Conservation (phyloP, 2,329 filamentous ascomycete species). For the Boeremia exigua region DNA sequence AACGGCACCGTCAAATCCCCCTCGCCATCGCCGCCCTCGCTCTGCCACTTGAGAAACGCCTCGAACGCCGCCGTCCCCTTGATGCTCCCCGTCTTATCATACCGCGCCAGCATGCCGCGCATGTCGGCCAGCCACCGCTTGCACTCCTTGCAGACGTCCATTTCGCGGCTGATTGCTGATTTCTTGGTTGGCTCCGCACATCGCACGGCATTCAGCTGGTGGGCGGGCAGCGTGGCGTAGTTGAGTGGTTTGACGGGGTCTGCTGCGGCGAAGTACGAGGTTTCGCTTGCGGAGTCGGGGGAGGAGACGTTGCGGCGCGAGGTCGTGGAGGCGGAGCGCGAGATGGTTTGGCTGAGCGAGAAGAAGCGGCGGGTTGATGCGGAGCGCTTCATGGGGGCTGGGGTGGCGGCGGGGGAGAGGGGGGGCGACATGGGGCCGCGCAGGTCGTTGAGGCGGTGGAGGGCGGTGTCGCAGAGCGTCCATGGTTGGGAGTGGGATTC, state of each 20-base stretch:
- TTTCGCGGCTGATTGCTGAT: constrained; percentile 31
- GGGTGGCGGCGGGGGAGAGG: constrained; percentile 22
- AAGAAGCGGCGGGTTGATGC: constrained; percentile 35
- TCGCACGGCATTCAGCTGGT: constrained; percentile 31
- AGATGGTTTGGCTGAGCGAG: constrained; percentile 32
- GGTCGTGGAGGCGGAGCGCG: constrained; percentile 28
- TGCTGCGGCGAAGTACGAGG: constrained; percentile 11
- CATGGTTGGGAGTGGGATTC: constrained; percentile 32
- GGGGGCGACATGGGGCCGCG: constrained; percentile 40
- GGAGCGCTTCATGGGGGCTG: constrained; percentile 27
- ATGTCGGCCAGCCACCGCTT: constrained; percentile 36
- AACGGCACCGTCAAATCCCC: constrained; percentile 32
- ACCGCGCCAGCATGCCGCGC: constrained; percentile 38
- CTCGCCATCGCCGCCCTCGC: constrained; percentile 24
- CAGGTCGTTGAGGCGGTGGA: constrained; percentile 27
- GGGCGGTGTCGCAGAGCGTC: constrained; percentile 37
- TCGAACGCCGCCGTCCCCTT: constrained; percentile 38
- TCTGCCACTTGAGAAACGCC: constrained; percentile 36
- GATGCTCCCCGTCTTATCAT: constrained; percentile 40
- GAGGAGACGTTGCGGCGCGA: constrained; percentile 30
- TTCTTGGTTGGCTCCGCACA: constrained; percentile 28
- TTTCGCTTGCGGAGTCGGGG: constrained; percentile 19
- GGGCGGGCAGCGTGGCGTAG: constrained; percentile 33
- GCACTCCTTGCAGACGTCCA: constrained; percentile 41
- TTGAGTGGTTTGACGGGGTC: constrained; percentile 14